Base-by-base conservation (phyloP, 2,329 filamentous ascomycete species). In the Blastomyces silverae region DNA sequence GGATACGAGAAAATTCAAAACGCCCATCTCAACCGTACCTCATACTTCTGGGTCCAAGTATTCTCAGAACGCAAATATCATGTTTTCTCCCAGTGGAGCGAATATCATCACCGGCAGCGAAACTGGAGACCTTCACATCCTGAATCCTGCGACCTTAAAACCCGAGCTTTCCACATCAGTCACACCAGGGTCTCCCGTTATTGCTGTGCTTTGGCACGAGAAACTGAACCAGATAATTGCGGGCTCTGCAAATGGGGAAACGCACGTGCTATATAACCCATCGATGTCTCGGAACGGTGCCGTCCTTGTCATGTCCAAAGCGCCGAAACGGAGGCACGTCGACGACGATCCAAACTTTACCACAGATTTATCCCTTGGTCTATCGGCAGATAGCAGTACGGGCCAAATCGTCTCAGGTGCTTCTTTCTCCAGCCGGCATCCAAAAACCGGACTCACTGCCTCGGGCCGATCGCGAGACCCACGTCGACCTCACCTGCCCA, bases 191-290 rank as follows among this genome's bases (percentile, higher is more conserved):
- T 90, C 87, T 6, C 85, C 93, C 0, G 79, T 99, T 10, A 90
- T 97, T 67, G 87, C 88, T 1, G 91, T 96, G 34, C 82, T 90
- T 67, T 99, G 94, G 94, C 93, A 99, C 73, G 84, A 89, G 25
- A 96, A 92, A 76, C 86, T 99, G 73, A 97, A 99, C 75, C 94
- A 99, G 74, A 96, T 99, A 72, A 78, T 97, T 68, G 96, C 93
- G 10, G 93, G 92, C 65, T 97, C 93, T 57, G 91, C 91, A 62
- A 96, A 97, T 73, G 87, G 88, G 64, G 90, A 95, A 76, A 92
- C 90, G 0, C 93, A 92, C 72, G 84, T 97, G 53, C 87, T 99
- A 59, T 99, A 94, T 80, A 93, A 90, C 73, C 94, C 94, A 1
- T 85, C 82, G n/a, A 87, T 87, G 70, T 99, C 94, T 28, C 84